Evolutionary conservation across 257 asterid species (phyloP), one percentile per base, ranked within the genome.

Genomic region (Ilex aquifolium): DNA sequence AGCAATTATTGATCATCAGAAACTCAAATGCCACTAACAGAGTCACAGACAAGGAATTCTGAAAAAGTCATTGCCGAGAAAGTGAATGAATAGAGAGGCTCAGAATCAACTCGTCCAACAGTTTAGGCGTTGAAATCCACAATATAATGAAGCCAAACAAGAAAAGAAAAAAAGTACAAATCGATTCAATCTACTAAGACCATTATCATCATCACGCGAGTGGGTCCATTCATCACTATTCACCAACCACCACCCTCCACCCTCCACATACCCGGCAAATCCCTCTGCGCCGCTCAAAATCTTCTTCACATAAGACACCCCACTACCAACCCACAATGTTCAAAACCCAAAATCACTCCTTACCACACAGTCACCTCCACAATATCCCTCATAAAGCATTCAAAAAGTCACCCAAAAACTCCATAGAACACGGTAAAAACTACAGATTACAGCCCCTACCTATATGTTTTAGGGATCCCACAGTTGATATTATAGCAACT

Each of bases 171-270:
- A 21, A 21, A 21, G 27, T 21, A 62, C 60, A 58, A 29, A 10
- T 53, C n/a, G 29, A 14, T 6, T 5, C 27, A 15, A 53, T 7
- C 11, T 6, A 7, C 57, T 53, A 61, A 56, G 70, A 29, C 71
- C 14, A 65, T 62, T 40, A 54, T 3, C 74, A 68, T 70, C 71
- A 77, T 68, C 69, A 63, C 64, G 27, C 63, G 13, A 10, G 42
- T 50, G 85, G 89, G 87, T 50, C 88, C 88, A 75, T 73, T 82
- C 91, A 71, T 76, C 82, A 78, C 76, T 79, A 79, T 78, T 83
- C 69, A 79, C 82, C 65, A 59, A 76, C 66, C 83, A 69, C 76
- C 75, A 77, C 81, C 75, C 75, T 70, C 71, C 66, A 32, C 36
- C 51, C 31, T 50, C 59, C 54, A 49, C 54, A 49, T 49, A 2